Evolutionary conservation across 768 basidiomycete genomes (phyloP).

Genomic region (Leccinum ochraceum): DNA sequence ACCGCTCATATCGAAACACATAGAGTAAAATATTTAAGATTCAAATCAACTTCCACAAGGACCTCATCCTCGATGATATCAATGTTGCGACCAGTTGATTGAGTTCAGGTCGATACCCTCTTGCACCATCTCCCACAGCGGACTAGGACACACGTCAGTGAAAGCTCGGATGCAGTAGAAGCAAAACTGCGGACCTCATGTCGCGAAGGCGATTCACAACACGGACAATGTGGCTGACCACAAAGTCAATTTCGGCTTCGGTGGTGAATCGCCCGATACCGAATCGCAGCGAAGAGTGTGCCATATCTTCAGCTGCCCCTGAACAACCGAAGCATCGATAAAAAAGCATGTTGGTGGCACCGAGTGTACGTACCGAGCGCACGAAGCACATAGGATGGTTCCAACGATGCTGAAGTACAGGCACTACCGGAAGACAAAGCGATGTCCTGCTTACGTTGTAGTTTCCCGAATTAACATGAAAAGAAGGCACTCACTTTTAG

Average conservation of each 20-base stretch:
- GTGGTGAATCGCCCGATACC: constrained; percentile 98
- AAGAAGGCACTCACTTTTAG: constrained; percentile 64
- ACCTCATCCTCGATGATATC: constrained; percentile 15
- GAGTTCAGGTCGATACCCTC: constrained; percentile 96
- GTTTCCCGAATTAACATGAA: constrained; percentile 4
- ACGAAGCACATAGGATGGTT: constrained; percentile 96
- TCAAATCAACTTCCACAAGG: neutral
- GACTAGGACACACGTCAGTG: constrained; percentile 45
- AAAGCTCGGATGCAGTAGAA: constrained; percentile 4
- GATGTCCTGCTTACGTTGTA: constrained; percentile 63
- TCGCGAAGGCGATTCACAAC: constrained; percentile 90
- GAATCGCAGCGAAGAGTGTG: constrained; percentile 95
- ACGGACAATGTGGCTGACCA: constrained; percentile 80
- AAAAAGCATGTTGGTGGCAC: neutral
- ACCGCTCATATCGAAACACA: constrained; percentile 11
- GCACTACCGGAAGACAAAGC: constrained; percentile 98
- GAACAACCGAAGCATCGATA: neutral
- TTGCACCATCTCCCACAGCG: constrained; percentile 99
- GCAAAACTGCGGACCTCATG: constrained; percentile 66
- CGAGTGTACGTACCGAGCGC: constrained; percentile 69
- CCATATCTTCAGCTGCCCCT: constrained; percentile 99
- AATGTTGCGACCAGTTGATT: constrained; percentile 88
- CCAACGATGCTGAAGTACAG: constrained; percentile 96
- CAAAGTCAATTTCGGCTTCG: constrained; percentile 94
- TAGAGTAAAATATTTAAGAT: neutral